Conservation (phyloP, 495 filamentous ascomycete species). For the Neurospora hispaniola region DNA sequence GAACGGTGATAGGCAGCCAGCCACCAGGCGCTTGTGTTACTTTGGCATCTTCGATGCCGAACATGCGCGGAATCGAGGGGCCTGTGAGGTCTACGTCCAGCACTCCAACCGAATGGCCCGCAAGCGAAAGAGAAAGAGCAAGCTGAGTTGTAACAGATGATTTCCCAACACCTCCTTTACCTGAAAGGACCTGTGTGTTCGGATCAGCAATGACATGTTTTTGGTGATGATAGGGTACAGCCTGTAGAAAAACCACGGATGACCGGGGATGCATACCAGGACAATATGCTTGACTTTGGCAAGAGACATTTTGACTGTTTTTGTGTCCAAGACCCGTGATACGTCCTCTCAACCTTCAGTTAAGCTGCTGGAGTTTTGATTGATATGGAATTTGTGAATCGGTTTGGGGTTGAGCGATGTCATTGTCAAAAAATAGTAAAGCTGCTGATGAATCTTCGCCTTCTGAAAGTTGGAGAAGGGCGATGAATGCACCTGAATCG, state of each 20-base stretch:
- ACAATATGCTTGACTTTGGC: slow-evolving; percentile 50
- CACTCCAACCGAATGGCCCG: slow-evolving; percentile 80
- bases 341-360: background rate
- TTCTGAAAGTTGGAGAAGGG: background rate
- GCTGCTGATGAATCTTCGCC: background rate
- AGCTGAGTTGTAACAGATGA: slow-evolving; percentile 94
- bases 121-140: slow-evolving; percentile 75
- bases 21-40: slow-evolving; percentile 82
- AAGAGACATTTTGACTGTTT: slow-evolving; percentile 38
- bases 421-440: background rate
- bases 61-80: slow-evolving; percentile 88
- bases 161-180: slow-evolving; percentile 96
- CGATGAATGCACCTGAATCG: slow-evolving; percentile 11
- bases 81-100: slow-evolving; percentile 95
- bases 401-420: background rate
- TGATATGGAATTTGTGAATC: background rate
- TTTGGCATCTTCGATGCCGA: slow-evolving; percentile 78
- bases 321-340: background rate
- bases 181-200: slow-evolving; percentile 63
- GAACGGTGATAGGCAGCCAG: slow-evolving; percentile 80
- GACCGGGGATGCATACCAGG: slow-evolving; percentile 31
- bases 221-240: slow-evolving; percentile 6
- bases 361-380: background rate
- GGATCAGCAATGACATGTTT: background rate
- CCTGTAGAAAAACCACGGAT: background rate